Base-by-base conservation (phyloP, 2,329 filamentous ascomycete species). In the Botrytis squamosa region DNA sequence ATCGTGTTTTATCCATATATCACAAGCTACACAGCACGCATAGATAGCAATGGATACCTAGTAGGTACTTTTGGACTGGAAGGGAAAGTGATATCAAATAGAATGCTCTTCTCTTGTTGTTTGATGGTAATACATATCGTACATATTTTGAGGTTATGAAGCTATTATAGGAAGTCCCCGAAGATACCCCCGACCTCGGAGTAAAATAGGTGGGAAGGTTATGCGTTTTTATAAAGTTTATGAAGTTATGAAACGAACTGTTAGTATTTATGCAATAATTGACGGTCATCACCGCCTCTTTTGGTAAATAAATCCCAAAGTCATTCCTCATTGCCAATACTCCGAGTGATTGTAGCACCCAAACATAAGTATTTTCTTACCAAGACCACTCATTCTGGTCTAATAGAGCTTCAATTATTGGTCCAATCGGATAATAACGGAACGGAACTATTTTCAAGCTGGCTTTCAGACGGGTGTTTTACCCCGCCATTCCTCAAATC, bases 401-500 rank as follows among this genome's bases (percentile, higher is more conserved):
- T 40, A 38, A 63, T 18, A n/a, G 22, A 16, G 52, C 52, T 29
- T 55, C 52, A 63, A n/a, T n/a, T 10, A n/a, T 46, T 70, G 46
- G 59, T 68, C 64, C 73, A 73, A 60, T 65, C 70, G 73, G 70
- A 55, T 60, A 63, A 55, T 22, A 64, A 60, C 73, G 70, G 52
- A 49, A 42, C 9, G 20, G 36, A 59, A 36, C 14, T 18, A 52
- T 55, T 42, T 49, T 40, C 66, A 72, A 64, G 52, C 74, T 57
- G 67, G 57, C 70, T 67, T 49, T 72, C 57, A 68, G 40, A 49
- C 65, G 65, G 71, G 63, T 68, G 40, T 42, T 73, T 65, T 76
- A 74, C 76, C 75, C 74, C 72, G 62, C 75, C 73, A 76, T 74
- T 60, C 71, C 55, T 36, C 64, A 72, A 40, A 71, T 76, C 68